Base-by-base conservation (phyloP, 2,329 filamentous ascomycete genomes). In the Phoma sp. region DNA sequence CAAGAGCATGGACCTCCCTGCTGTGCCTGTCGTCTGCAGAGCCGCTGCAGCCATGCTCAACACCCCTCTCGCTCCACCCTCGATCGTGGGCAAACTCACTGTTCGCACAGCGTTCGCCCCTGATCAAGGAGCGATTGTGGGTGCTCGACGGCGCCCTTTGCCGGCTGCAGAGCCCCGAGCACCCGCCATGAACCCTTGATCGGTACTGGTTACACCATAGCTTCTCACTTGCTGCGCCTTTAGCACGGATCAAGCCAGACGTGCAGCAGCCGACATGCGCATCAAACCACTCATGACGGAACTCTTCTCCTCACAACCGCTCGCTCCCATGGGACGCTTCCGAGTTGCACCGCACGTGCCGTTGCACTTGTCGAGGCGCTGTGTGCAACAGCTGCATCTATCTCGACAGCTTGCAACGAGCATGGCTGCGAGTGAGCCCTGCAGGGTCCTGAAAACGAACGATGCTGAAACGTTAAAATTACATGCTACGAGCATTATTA, bases 191-290 rank as follows among this genome's bases (percentile, higher is more conserved):
- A 65, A 70, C 64, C 55, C 64, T 58, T 58, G 61, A 62, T 64
- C 58, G 60, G 57, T 58, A 58, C 51, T 44, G 46, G 63, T 71
- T 64, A 59, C 66, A 70, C 69, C 59, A 58, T 33, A 43, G 55
- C 61, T 57, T 52, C 58, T 63, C 55, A 59, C 61, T 51, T 48
- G 56, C 60, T 50, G 48, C 57, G 54, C 36, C 61, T 44, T 60
- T 63, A 69, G 51, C 27, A 66, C 66, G 43, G 24, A 71, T 71
- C 58, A 57, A 70, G 69, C 60, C 52, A 61, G 52, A 68, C 67
- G 62, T 71, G 68, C 68, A 71, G 65, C 55, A 59, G 60, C 62
- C 64, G 59, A 63, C 63, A 58, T 63, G 47, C 49, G 53, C 52
- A 59, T 55, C 61, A 57, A 52, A 49, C 52, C 61, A 59, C 46